Evolutionary conservation across 495 filamentous ascomycete genomes (phyloP), one percentile per base, ranked within the genome.

Genomic region (Lentithecium fluviatile): DNA sequence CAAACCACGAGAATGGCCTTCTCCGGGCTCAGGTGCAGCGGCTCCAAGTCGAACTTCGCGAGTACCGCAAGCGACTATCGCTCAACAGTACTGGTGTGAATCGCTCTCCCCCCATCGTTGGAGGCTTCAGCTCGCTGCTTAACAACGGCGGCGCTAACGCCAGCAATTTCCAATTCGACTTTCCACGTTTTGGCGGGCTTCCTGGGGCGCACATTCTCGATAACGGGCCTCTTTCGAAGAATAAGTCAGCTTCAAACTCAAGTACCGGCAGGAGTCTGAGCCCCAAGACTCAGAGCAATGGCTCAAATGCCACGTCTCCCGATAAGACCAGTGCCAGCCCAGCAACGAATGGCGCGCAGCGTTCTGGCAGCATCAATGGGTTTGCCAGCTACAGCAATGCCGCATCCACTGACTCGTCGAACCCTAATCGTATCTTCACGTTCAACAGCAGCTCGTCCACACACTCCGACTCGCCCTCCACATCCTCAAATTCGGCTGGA

Each of bases 131-230:
- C 11, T 48, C 60, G 11, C 52, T 59, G 29, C 42, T 64, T 11
- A 62, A 43, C 15, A 43, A 13, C 15, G 40, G 57, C 29, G 45
- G 47, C 4, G 15, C 62, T 1, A 51, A 53, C 42, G 56, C 85
- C 60, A 86, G 84, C 67, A 88, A 89, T 69, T 97, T 98, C 70
- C 83, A 90, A 66, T 97, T 95, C 64, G 91, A 96, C 61, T 97
- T 97, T 68, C 94, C 94, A 56, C 89, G 87, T 72, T 96, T 97
- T 71, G 94, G 94, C 38, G 80, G 82, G 59, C 77, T 91, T 21
- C 88, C 89, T 0, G 86, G 83, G 12, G 78, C 83, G n/a, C 79
- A 83, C 34, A 74, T 81, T 21, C 74, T 83, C 64, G 83, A 76
- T 55, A 83, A 81, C 57, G 73, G 76, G 29, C 64, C 69, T 15